Evolutionary conservation across 2,329 filamentous ascomycete genomes (phyloP).

Genomic region (Aspergillus amoenus): DNA sequence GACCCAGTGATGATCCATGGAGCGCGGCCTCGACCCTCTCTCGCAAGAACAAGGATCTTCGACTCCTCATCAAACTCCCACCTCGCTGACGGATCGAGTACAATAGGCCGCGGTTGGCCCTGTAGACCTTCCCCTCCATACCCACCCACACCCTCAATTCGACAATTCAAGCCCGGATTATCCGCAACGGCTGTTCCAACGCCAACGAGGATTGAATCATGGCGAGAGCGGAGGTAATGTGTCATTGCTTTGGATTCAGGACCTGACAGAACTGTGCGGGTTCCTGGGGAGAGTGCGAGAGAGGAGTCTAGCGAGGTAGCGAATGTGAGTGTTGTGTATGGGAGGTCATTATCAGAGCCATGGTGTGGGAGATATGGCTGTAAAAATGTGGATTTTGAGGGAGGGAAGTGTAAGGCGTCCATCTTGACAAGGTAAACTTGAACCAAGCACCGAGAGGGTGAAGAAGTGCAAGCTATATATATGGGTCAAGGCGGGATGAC

Average conservation of each 20-base stretch:
- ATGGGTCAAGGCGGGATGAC: neutral
- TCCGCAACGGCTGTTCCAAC: constrained; percentile 82
- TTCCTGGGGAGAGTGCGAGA: constrained; percentile 70
- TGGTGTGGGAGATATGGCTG: constrained; percentile 44
- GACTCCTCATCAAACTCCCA: constrained; percentile 63
- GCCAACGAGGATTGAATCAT: constrained; percentile 83
- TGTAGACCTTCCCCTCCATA: constrained; percentile 51
- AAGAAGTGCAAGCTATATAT: neutral
- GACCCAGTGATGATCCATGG: constrained; percentile 64
- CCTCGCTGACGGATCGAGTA: constrained; percentile 72
- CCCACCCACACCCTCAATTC: constrained; percentile 60
- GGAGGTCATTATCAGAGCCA: constrained; percentile 27
- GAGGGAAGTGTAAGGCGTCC: constrained; percentile 33
- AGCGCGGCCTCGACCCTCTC: constrained; percentile 63
- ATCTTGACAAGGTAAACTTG: neutral
- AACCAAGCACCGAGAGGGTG: neutral
- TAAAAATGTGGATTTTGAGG: constrained; percentile 42
- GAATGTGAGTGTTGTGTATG: constrained; percentile 76
- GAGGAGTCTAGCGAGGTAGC: constrained; percentile 81
- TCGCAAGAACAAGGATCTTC: constrained; percentile 65
- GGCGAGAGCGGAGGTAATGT: constrained; percentile 80
- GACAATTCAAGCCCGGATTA: constrained; percentile 81
- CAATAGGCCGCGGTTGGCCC: constrained; percentile 72
- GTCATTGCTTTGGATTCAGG: constrained; percentile 88
- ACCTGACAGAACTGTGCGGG: constrained; percentile 76